Evolutionary conservation across 805 yeast species (phyloP).

Genomic region (Spathaspora hagerdaliae): DNA sequence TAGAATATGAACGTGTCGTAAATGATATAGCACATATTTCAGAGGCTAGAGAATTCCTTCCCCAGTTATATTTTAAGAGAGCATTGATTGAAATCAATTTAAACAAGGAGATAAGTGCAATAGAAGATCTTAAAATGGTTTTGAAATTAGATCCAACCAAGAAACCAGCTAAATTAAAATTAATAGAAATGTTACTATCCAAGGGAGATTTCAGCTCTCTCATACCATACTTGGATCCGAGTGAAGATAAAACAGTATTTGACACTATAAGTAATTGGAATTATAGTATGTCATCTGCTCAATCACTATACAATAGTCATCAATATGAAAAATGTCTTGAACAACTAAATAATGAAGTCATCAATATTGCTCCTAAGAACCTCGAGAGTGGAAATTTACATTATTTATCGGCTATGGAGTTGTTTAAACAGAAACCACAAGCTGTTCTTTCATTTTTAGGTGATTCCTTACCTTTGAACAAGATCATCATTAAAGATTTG

Average conservation of each 20-base stretch:
- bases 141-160: conserved; percentile 37
- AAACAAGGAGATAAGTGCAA: conserved; percentile 51
- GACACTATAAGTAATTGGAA: conserved; percentile 15
- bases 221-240: conserved; percentile 6
- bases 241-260: conserved; percentile 10
- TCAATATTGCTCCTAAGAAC: conserved; percentile 42
- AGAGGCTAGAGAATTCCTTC: conserved; percentile 16
- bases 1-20: conserved; percentile 16
- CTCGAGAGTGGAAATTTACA: conserved; percentile 9
- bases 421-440: conserved; percentile 4
- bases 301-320: not conserved
- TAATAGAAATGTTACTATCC: conserved; percentile 46
- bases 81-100: conserved; percentile 59
- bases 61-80: conserved; percentile 52
- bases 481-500: conserved; percentile 21
- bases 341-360: conserved; percentile 19
- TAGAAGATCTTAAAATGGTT: conserved; percentile 48
- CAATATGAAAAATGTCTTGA: conserved; percentile 23
- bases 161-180: conserved; percentile 46
- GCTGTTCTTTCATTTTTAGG: not conserved
- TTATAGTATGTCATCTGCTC: conserved; percentile 1
- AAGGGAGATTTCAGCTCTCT: conserved; percentile 46
- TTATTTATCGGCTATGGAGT: conserved; percentile 4
- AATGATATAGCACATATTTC: conserved; percentile 3
- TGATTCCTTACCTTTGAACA: conserved; percentile 7